phyloP scores from a whole-genome alignment of 768 basidiomycete species.

The Lentinula boryana region DNA sequence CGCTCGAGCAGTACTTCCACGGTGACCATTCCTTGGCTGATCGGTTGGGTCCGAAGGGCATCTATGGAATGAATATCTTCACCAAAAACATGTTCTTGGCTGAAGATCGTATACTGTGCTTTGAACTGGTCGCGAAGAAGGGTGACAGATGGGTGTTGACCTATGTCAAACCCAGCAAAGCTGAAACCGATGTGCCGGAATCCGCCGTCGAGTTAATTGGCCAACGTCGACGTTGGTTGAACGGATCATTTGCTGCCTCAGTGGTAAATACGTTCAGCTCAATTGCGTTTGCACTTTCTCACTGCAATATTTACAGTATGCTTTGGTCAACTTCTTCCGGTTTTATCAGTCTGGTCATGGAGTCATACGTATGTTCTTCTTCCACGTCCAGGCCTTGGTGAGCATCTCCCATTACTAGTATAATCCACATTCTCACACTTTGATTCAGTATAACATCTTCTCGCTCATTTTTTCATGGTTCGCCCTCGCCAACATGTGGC shows the following conservation, averaged over 20 bases:
- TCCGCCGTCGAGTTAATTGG: conserved; percentile 88
- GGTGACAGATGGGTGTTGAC: conserved; percentile 84
- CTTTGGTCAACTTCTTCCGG: conserved; percentile 88
- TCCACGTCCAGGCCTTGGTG: conserved; percentile 89
- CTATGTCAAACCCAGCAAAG: conserved; percentile 90
- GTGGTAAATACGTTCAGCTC: conserved; percentile 46
- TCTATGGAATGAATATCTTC: conserved; percentile 96
- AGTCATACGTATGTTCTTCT: conserved; percentile 91
- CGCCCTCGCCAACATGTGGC: conserved; percentile 85
- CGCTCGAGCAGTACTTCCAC: conserved; percentile 81
- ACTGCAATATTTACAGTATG: conserved; percentile 54
- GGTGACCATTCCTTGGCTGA: conserved; percentile 88
- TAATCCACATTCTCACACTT: background rate
- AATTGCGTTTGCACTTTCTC: background rate
- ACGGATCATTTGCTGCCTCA: conserved; percentile 92
- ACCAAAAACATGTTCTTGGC: conserved; percentile 89
- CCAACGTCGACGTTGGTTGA: conserved; percentile 94
- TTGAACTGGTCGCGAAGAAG: conserved; percentile 91
- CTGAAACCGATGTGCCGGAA: conserved; percentile 96
- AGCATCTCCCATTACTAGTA: conserved; percentile 20
- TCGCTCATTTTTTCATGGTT: conserved; percentile 91
- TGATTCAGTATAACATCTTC: conserved; percentile 71
- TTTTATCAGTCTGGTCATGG: conserved; percentile 86
- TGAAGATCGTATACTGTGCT: conserved; percentile 94
- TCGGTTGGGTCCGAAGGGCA: conserved; percentile 88